Conservation (phyloP, 352 stramenopile species). For the Pythium brachiatum region DNA sequence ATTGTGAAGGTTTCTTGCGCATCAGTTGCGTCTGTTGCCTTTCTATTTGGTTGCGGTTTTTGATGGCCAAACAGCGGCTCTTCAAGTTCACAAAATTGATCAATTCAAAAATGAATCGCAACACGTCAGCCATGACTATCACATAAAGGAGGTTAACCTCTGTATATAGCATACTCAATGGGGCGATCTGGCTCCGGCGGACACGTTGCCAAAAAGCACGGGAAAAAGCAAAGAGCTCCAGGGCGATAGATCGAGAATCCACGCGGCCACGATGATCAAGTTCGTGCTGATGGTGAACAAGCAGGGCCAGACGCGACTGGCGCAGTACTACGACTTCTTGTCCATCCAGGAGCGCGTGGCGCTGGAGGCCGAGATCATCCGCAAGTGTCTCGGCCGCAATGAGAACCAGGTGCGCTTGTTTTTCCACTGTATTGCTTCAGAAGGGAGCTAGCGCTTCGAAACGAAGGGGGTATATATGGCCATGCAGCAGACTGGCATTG, state of each 20-base stretch:
- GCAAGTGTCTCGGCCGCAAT: constrained; percentile 97
- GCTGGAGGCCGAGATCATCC: constrained; percentile 99
- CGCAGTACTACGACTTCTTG: constrained; percentile 99
- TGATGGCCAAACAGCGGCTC: constrained; percentile 2
- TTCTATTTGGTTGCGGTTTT: neutral
- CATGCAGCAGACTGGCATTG: no score
- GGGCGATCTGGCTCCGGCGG: neutral
- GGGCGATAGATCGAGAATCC: no score
- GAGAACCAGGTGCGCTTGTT: constrained; percentile 92
- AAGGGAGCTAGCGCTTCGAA: no score
- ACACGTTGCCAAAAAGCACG: constrained; percentile 8
- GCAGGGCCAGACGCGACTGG: constrained; percentile 99
- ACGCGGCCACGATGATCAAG: constrained; percentile 85
- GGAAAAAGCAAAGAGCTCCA: constrained; percentile 2
- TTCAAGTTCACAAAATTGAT: constrained; percentile 19
- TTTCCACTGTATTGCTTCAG: no score
- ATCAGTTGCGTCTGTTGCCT: neutral
- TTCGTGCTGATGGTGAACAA: constrained; percentile 99
- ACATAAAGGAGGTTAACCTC: constrained; percentile 12
- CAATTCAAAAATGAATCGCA: constrained; percentile 10
- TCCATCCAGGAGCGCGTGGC: constrained; percentile 97
- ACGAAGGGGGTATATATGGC: neutral
- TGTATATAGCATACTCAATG: neutral
- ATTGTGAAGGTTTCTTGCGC: neutral
- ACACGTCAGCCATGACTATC: neutral